Base-by-base conservation (phyloP, 805 yeast species). In the Yamadazyma scolyti region DNA sequence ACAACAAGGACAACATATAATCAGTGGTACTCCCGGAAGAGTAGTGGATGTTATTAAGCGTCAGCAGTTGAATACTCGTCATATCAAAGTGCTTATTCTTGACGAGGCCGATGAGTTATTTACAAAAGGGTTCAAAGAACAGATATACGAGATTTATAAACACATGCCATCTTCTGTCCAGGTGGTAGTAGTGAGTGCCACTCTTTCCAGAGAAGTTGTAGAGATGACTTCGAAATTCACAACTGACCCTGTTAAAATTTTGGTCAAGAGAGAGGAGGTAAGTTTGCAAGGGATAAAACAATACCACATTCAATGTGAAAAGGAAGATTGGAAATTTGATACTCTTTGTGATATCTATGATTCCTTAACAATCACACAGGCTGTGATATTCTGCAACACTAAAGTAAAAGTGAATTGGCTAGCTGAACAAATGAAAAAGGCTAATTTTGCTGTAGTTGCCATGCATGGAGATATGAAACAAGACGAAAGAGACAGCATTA, bases 381-480 rank as follows among this genome's bases (percentile, higher is more conserved):
- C 97, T 29, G 97, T 93, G 42, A 93, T 93, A 33, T 93, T 93
- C 75, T 93, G 98, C 69, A 93, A 93, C 73, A 89, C 97, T 44
- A 84, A 90, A 66, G 75, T 82, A 61, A 90, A 90, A 73, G 98
- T 90, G 44, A 95, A 87, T 62, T 84, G 83, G 81, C 74, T 93
- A 36, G 72, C 94, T 33, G 82, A 77, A 34, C 81, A 84, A 58
- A 77, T 90, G 73, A 75, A 74, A 33, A 78, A 72, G 42, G 76
- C 82, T 36, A 82, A 85, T 61, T 93, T 90, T 72, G 85, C 96
- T 21, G 96, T 93, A 31, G 84, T 84, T 28, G 79, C 97, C 28
- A 93, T 93, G 83, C 97, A 93, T 67, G 95, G 96, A 27, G 98
- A 93, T 56, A 80, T 93, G 85, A 79, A 85, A 51, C 98, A 93